These are phyloP conservation scores for Periconia macrospinosa DNA, from an alignment of 2,329 filamentous ascomycete species.

Conservation along the genomic window DNA sequence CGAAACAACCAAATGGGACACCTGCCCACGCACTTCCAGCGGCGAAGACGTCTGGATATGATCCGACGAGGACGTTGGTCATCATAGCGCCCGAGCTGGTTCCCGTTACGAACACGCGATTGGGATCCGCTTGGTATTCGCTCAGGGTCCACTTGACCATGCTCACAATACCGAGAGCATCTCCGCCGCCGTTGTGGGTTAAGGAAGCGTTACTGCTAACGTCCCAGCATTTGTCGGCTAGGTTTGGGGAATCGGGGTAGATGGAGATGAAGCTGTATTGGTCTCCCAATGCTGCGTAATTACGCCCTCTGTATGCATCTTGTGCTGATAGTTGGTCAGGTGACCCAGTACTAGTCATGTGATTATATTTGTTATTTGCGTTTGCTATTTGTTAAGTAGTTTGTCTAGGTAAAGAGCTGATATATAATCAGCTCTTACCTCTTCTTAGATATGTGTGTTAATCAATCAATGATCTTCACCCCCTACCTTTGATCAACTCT, in stretches of 20 bases:
- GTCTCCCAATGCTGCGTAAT: slow-evolving; percentile 33
- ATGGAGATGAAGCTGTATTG: slow-evolving; percentile 40
- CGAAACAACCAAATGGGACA: slow-evolving; percentile 41
- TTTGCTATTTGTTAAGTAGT: no score
- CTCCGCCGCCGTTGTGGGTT: slow-evolving; percentile 37
- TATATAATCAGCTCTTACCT: no score
- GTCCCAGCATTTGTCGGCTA: slow-evolving; percentile 38
- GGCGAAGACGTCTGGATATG: slow-evolving; percentile 39
- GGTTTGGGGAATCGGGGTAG: slow-evolving; percentile 34
- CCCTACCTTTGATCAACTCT: no score
- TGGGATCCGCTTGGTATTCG: slow-evolving; percentile 30
- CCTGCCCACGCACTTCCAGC: slow-evolving; percentile 38
- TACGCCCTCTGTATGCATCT: slow-evolving; percentile 28
- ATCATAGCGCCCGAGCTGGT: slow-evolving; percentile 42
- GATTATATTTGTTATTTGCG: no score
- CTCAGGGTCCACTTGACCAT: slow-evolving; percentile 34
- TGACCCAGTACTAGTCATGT: no score
- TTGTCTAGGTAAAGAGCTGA: no score
- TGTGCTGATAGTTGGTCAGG: no score
- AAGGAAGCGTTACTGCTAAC: slow-evolving; percentile 36
- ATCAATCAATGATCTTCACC: no score
- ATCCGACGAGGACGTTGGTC: slow-evolving; percentile 37
- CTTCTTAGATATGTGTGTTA: no score
- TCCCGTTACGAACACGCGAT: slow-evolving; percentile 36
- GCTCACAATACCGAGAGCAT: slow-evolving; percentile 35